A percentile compares a stretch with the other conserved stretches of the same genome.
Evolutionary conservation across 352 stramenopile genomes (phyloP).

Genomic region (Pythium chondricola): DNA sequence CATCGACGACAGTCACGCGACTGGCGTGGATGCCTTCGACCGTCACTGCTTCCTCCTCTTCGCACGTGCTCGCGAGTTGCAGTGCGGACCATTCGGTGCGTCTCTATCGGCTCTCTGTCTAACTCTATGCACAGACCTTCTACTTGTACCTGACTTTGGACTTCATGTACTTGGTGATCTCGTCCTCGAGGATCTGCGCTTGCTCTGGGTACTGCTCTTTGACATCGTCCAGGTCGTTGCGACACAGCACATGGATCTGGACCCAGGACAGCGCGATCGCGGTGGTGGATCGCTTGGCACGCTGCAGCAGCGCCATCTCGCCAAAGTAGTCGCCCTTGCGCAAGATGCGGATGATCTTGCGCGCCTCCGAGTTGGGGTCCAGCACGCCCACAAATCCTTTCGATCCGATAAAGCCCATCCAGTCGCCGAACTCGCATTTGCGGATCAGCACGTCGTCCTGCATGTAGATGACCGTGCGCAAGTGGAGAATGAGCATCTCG

Average conservation of each 20-base stretch:
- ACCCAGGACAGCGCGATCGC: conserved; percentile 69
- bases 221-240: conserved; percentile 58
- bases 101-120: conserved; percentile 27
- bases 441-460: conserved; percentile 74
- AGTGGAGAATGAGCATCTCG: conserved; percentile 69
- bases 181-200: conserved; percentile 51
- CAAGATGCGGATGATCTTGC: conserved; percentile 67
- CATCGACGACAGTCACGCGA: conserved; percentile 37
- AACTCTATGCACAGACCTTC: not conserved
- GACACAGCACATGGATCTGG: conserved; percentile 69
- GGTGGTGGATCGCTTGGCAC: conserved; percentile 57
- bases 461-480: conserved; percentile 76
- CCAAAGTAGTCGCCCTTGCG: conserved; percentile 75
- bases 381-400: conserved; percentile 66
- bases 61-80: conserved; percentile 25
- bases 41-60: not conserved
- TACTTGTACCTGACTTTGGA: conserved; percentile 53
- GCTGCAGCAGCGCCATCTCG: conserved; percentile 69
- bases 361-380: conserved; percentile 33
- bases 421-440: conserved; percentile 76
- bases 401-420: conserved; percentile 79
- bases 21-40: conserved; percentile 34
- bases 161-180: conserved; percentile 78
- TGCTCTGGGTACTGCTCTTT: conserved; percentile 65
- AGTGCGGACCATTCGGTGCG: conserved; percentile 54